A percentile compares a stretch with the other conserved stretches of the same genome.
These are phyloP conservation scores for Rhizopogon vesiculosus DNA, from an alignment of 768 basidiomycete genomes.

Conservation along the genomic window DNA sequence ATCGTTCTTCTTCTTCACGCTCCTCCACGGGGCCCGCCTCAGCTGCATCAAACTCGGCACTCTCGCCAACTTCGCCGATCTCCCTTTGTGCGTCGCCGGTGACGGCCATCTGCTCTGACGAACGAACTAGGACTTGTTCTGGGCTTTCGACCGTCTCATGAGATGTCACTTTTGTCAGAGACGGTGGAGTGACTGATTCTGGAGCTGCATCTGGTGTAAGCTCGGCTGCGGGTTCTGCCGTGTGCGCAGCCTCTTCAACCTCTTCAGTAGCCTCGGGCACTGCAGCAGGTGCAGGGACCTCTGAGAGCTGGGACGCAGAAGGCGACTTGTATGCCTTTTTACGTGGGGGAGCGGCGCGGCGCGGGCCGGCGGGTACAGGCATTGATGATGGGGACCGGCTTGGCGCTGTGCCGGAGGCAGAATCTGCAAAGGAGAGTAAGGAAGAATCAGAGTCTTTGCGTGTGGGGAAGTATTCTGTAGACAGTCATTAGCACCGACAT, in stretches of 20 bases:
- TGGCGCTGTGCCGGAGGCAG: conserved; percentile 16
- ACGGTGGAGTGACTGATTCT: not conserved
- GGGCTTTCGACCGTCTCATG: not conserved
- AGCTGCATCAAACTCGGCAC: conserved; percentile 2
- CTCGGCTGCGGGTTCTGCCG: not conserved
- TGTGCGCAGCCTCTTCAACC: not conserved
- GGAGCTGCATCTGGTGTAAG: not conserved
- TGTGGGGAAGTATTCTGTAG: conserved; percentile 14
- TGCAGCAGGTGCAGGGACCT: conserved; percentile 19
- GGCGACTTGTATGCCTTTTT: conserved; percentile 55
- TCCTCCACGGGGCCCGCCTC: conserved; percentile 7
- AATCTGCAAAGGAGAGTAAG: conserved; percentile 16
- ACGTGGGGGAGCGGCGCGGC: conserved; percentile 71
- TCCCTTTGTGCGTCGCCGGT: conserved; percentile 11
- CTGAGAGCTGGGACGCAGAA: conserved; percentile 26
- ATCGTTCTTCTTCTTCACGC: conserved; percentile 11
- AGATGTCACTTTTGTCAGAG: conserved; percentile 1
- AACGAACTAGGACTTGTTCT: conserved; percentile 1
- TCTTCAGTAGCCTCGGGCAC: not conserved
- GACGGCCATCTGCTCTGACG: conserved; percentile 1
- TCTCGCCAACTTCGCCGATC: conserved; percentile 3
- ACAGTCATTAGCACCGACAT: conserved; percentile 15
- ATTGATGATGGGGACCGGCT: conserved; percentile 49
- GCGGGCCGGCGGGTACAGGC: conserved; percentile 71
- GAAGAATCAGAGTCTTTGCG: conserved; percentile 21